Base-by-base conservation (phyloP, 352 stramenopile species). In the Pythium periplocum region DNA sequence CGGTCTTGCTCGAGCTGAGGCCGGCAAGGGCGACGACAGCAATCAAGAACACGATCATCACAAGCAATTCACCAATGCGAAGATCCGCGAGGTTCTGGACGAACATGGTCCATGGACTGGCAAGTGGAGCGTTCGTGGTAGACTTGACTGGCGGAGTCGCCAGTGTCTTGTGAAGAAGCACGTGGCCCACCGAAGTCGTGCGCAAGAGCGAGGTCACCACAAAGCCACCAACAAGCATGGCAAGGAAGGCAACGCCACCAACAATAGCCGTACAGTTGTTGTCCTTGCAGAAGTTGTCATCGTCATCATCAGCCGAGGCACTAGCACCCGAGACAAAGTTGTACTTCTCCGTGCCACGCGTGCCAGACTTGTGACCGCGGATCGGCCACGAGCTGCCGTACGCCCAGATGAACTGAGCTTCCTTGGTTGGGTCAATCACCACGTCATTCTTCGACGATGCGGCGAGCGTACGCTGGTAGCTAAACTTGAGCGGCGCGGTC, bases 331-430 rank as follows among this genome's bases (percentile, higher is more conserved):
- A 68, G 4, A 61, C 59, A 35, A 88, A 71, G 30, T 71, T 76
- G 59, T 81, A 90, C 10, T 65, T 77, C 6, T 68, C 77, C 7
- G 59, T 69, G 44, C 77, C 80, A 41, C 71, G 70, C 3, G 76
- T 87, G 43, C 78, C 78, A 6, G 53, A 59, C 30, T 35, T 50
- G 55, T 87, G 74, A 26, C 66, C 50, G 30, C 64, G 67, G 63
- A 90, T 86, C 6, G 78, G 75, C 76, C 74, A 89, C 53, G 73
- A 80, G 2, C 61, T 73, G 42, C 73, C 78, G 59, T 88, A 89
- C 8, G 78, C 72, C 83, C 83, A 93, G 51, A 91, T 83, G 51
- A 90, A 80, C 36, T 71, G 62, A 7, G 64, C 66, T 0, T 59
- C 48, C 4, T 30, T 57, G 6, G 53, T 69, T 6, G 75, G 45